A percentile compares a stretch with the other conserved stretches of the same genome.
Conservation (phyloP, 2,329 filamentous ascomycete genomes). For the Leptographium flavum region DNA sequence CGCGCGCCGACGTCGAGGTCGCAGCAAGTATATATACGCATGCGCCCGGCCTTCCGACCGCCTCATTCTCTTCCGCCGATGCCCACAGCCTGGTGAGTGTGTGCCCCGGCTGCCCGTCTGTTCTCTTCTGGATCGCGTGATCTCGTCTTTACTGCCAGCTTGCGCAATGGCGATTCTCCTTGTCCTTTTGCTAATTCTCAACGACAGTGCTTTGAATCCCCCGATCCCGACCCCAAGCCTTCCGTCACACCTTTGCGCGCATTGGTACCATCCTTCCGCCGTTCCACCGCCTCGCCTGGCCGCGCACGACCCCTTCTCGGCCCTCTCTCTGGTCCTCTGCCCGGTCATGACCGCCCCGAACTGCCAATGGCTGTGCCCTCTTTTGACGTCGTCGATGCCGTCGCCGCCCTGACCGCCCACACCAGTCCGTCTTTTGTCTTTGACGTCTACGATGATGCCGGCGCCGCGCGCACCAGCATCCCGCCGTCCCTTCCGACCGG, state of each 20-base stretch:
- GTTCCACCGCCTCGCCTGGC: no score
- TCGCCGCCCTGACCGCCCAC: conserved; percentile 8
- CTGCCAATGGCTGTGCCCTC: conserved; percentile 38
- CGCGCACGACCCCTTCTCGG: no score
- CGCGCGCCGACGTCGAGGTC: no score
- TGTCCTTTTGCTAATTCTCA: no score
- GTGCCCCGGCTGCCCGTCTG: no score
- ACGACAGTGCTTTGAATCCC: no score
- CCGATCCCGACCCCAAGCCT: no score
- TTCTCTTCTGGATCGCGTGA: background rate
- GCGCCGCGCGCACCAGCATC: conserved; percentile 2
- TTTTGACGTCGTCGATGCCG: conserved; percentile 28
- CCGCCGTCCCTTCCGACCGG: conserved; percentile 31
- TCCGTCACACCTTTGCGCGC: no score
- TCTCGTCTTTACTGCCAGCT: background rate
- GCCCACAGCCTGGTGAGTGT: conserved; percentile 2
- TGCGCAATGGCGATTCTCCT: no score
- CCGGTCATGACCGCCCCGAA: conserved; percentile 12
- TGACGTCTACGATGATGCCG: conserved; percentile 38
- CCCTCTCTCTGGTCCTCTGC: no score
- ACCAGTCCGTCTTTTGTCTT: conserved; percentile 29
- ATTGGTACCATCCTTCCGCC: no score
- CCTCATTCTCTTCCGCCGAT: background rate
- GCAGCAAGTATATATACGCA: background rate
- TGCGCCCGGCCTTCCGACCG: background rate